These are phyloP conservation scores for Tolypocladium tundrense DNA, from an alignment of 2,329 filamentous ascomycete species.

Conservation along the genomic window DNA sequence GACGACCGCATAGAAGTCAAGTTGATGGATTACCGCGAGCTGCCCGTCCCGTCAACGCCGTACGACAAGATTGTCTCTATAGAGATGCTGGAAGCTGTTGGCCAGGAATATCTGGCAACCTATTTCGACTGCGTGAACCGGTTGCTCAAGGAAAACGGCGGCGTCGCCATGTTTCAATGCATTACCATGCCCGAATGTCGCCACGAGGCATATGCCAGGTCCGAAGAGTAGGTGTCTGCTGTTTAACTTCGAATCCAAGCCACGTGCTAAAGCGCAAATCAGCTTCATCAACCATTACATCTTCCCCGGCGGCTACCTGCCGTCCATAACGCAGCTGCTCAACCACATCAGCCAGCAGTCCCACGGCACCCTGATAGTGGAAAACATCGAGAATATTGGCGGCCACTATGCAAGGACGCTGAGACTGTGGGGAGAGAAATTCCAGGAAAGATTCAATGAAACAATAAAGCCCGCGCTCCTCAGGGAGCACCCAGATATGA, in stretches of 20 bases:
- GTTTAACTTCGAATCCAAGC: not conserved
- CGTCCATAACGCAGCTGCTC: conserved; percentile 45
- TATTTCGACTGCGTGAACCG: conserved; percentile 58
- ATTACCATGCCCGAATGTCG: conserved; percentile 66
- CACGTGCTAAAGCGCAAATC: not conserved
- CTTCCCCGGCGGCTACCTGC: conserved; percentile 67
- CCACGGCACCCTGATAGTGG: conserved; percentile 51
- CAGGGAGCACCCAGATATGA: conserved; percentile 47
- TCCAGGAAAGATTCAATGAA: conserved; percentile 50
- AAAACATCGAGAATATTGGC: conserved; percentile 61
- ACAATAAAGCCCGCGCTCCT: conserved; percentile 51
- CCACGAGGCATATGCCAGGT: conserved; percentile 54
- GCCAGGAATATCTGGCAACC: conserved; percentile 53
- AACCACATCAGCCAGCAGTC: conserved; percentile 51
- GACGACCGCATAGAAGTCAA: conserved; percentile 51
- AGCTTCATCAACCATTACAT: conserved; percentile 68
- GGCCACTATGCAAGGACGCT: conserved; percentile 63
- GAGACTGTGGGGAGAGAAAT: conserved; percentile 57
- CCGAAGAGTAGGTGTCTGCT: conserved; percentile 42
- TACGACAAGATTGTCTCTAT: conserved; percentile 68
- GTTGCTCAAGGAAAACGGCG: conserved; percentile 54
- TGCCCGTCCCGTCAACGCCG: conserved; percentile 39
- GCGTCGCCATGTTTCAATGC: conserved; percentile 63
- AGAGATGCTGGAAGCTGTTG: conserved; percentile 70
- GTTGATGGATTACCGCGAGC: conserved; percentile 57